Evolutionary conservation across 2,329 filamentous ascomycete species (phyloP).

Genomic region (Sporothrix variecibatus): DNA sequence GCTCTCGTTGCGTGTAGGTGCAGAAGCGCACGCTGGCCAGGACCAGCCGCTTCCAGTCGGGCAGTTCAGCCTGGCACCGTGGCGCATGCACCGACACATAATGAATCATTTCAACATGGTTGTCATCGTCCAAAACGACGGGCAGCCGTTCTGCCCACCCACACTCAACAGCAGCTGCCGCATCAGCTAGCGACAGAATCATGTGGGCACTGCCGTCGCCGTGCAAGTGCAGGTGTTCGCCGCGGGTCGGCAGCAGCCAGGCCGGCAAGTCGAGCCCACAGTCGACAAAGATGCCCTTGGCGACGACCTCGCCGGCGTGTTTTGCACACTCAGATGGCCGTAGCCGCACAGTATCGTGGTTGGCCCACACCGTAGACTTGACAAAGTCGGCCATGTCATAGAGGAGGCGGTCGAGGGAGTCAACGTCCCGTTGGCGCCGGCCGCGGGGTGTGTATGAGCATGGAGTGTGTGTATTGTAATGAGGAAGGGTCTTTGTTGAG

Average conservation of each 20-base stretch:
- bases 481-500: not conserved
- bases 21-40: slow-evolving; percentile 31
- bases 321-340: slow-evolving; percentile 32
- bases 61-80: slow-evolving; percentile 41
- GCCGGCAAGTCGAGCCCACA: not conserved
- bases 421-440: not conserved
- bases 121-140: slow-evolving; percentile 32
- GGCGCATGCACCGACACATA: slow-evolving; percentile 47
- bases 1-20: slow-evolving; percentile 18
- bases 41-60: slow-evolving; percentile 37
- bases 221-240: slow-evolving; percentile 45
- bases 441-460: not conserved
- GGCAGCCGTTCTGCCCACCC: slow-evolving; percentile 45
- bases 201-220: slow-evolving; percentile 44
- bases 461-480: not conserved
- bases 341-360: slow-evolving; percentile 36
- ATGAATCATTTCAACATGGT: slow-evolving; percentile 34
- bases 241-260: slow-evolving; percentile 32
- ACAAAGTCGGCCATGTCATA: slow-evolving; percentile 30
- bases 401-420: slow-evolving; percentile 14
- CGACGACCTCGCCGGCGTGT: slow-evolving; percentile 36
- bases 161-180: slow-evolving; percentile 38
- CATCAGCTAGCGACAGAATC: slow-evolving; percentile 43
- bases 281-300: slow-evolving; percentile 36
- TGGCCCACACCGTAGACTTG: slow-evolving; percentile 32